Conservation (phyloP, 495 filamentous ascomycete genomes). For the Annulohypoxylon nitens region DNA sequence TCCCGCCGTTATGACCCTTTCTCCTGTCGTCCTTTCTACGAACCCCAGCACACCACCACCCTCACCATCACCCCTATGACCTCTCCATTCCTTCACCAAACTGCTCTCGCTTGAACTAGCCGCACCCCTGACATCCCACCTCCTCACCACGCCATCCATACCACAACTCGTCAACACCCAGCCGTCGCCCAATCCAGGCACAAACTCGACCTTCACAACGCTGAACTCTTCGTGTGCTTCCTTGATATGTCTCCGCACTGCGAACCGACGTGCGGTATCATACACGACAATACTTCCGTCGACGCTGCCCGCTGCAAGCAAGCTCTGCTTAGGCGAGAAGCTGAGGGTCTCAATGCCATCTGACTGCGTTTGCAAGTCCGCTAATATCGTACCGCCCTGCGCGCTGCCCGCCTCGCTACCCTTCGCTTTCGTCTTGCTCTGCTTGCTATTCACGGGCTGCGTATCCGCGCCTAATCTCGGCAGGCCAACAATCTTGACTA, state of each 20-base stretch:
- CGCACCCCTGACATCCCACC: conserved; percentile 89
- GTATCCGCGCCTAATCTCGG: conserved; percentile 71
- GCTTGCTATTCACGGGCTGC: conserved; percentile 41
- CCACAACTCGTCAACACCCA: conserved; percentile 86
- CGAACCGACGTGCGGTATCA: conserved; percentile 85
- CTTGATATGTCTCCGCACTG: conserved; percentile 80
- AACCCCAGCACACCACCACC: conserved; percentile 92
- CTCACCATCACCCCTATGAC: conserved; percentile 82
- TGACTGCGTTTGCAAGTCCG: conserved; percentile 66
- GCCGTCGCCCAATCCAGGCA: conserved; percentile 56
- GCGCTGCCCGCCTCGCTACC: conserved; percentile 55
- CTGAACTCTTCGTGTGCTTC: conserved; percentile 85
- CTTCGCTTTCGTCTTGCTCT: conserved; percentile 60
- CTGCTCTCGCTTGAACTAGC: conserved; percentile 72
- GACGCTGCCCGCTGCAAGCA: conserved; percentile 89
- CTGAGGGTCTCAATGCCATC: conserved; percentile 89
- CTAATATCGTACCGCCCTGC: conserved; percentile 77
- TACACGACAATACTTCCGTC: conserved; percentile 92
- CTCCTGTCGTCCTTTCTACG: conserved; percentile 76
- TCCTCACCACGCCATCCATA: conserved; percentile 85
- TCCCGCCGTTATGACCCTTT: conserved; percentile 85
- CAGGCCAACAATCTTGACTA: conserved; percentile 84
- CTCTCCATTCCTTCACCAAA: conserved; percentile 82
- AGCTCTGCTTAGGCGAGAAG: conserved; percentile 79
- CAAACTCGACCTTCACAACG: conserved; percentile 94